phyloP scores from a whole-genome alignment of 2,329 filamentous ascomycete genomes.

The Tolypocladium tundrense region DNA sequence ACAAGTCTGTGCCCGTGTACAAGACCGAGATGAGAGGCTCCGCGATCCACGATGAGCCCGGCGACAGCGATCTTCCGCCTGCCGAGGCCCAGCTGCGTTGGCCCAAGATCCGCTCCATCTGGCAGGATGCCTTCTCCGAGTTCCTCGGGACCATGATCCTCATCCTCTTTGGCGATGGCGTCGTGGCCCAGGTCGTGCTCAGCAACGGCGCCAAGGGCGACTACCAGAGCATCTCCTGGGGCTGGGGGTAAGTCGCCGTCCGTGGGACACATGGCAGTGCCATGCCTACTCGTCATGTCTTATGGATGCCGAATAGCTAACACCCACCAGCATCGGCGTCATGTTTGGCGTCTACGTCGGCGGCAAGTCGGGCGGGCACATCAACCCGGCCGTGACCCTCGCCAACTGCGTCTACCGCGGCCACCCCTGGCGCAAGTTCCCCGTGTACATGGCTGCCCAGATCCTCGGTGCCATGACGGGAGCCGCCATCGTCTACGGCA shows the following conservation, averaged over 20 bases:
- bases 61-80: constrained; percentile 3
- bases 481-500: constrained; percentile 49
- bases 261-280: background rate
- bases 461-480: constrained; percentile 57
- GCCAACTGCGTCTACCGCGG: constrained; percentile 58
- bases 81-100: constrained; percentile 23
- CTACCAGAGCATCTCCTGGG: constrained; percentile 39
- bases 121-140: constrained; percentile 53
- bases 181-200: constrained; percentile 58
- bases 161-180: constrained; percentile 61
- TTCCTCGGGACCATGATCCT: constrained; percentile 60
- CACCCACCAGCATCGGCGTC: constrained; percentile 40
- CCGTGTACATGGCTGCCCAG: constrained; percentile 57
- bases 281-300: background rate
- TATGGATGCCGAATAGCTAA: background rate
- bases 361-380: constrained; percentile 55
- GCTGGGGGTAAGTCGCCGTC: constrained; percentile 31
- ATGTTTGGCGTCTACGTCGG: constrained; percentile 61
- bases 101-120: constrained; percentile 38
- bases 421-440: constrained; percentile 59
- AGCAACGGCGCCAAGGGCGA: constrained; percentile 37
- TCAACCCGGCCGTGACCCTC: constrained; percentile 63
- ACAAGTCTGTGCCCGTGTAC: constrained; percentile 18
- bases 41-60: constrained; percentile 12
- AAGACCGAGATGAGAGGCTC: constrained; percentile 20